Evolutionary conservation across 768 basidiomycete genomes (phyloP), one percentile per base, ranked within the genome.

Genomic region (Rubroboletus pulcherrimus): DNA sequence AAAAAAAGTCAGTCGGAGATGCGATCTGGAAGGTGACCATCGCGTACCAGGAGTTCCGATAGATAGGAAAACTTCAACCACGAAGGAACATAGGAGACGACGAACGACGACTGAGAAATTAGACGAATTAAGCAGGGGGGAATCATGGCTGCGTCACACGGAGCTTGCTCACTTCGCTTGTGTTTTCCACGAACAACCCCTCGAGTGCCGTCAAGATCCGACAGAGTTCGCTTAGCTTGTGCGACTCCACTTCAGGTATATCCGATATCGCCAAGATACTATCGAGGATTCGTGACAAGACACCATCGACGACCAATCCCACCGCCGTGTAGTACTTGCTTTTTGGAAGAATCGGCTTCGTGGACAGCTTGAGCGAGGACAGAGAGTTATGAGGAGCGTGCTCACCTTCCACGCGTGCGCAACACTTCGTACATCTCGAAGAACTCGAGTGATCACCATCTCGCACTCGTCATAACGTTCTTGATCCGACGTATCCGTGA

Each of bases 41-140:
- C 29, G 78, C 89, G 44, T 56, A 94, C 93, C 78, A 98, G 69
- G 12, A 98, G 79, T 70, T 97, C 94, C 2, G 91, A 91, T 5
- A 97, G 78, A 71, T 98, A 98, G 19, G 89, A 93, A 71, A 91
- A 96, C 71, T 96, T 96, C 63, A 97, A 77, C 95, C 95, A 98
- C 12, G 84, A 86, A 2, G 91, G 89, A n/a, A 95, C 91, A 59
- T 91, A 92, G 0, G 84, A 85, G 1, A 87, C 88, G 7, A 92
- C 85, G 46, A 89, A 84, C 0, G 91, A 87, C 19, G 86, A 78
- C 82, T 89, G 60, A 41, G 42, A 43, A n/a, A 17, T 8, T 17
- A 34, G 30, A 45, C 8, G 24, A 19, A 51, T 60, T 33, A 59
- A 40, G 46, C 9, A n/a, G 17, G 21, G 12, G 26, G 26, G 5